Evolutionary conservation across 495 filamentous ascomycete genomes (phyloP).

Genomic region (Parmelia sp.): DNA sequence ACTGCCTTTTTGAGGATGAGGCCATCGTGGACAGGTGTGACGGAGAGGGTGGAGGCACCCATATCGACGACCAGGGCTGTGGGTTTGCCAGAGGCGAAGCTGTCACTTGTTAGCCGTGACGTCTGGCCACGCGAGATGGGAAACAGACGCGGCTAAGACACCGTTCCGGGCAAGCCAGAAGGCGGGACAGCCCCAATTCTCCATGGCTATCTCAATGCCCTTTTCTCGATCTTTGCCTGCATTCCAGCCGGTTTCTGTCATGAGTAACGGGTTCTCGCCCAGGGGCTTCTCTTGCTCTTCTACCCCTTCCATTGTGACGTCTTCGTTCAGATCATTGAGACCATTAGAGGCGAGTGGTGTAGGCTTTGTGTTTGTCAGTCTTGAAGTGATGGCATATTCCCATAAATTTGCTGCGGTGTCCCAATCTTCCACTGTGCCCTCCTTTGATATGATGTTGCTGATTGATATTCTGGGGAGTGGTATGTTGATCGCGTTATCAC

Average conservation of each 20-base stretch:
- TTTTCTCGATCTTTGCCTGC: constrained; percentile 78
- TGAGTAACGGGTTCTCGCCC: constrained; percentile 80
- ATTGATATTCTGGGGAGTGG: constrained; percentile 71
- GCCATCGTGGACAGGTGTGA: constrained; percentile 90
- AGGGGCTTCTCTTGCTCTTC: constrained; percentile 73
- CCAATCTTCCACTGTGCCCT: constrained; percentile 94
- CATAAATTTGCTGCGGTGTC: constrained; percentile 82
- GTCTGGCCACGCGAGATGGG: background rate
- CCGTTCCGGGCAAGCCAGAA: constrained; percentile 79
- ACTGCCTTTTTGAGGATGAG: constrained; percentile 87
- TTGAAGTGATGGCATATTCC: constrained; percentile 79
- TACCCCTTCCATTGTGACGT: constrained; percentile 58
- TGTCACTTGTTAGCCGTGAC: constrained; percentile 24
- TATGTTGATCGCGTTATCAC: constrained; percentile 78
- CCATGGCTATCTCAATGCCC: constrained; percentile 89
- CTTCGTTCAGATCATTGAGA: constrained; percentile 59
- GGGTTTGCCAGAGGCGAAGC: constrained; percentile 86
- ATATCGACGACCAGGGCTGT: constrained; percentile 88
- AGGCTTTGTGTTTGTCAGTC: constrained; percentile 60
- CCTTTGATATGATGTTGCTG: constrained; percentile 80
- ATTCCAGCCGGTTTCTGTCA: constrained; percentile 95
- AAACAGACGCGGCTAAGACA: constrained; percentile 55
- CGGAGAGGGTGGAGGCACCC: constrained; percentile 81
- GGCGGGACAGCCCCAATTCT: constrained; percentile 87
- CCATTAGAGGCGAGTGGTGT: constrained; percentile 64